Evolutionary conservation across 2,329 filamentous ascomycete species (phyloP).

Genomic region (Pezicula neosporulosa): DNA sequence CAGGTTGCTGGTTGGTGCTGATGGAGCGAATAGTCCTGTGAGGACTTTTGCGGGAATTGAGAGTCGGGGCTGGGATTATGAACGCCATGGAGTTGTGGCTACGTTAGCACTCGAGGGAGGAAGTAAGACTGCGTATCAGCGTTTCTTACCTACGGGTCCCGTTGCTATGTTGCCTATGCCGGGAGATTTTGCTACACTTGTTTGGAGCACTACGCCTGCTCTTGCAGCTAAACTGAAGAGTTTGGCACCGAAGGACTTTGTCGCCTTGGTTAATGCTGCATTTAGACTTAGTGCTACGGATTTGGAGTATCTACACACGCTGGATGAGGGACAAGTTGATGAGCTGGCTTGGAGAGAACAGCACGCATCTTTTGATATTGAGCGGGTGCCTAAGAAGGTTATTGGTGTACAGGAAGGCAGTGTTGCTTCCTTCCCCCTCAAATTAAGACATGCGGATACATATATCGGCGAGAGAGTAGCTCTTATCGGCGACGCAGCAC

Average conservation of each 20-base stretch:
- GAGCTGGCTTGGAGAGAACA: slow-evolving; percentile 81
- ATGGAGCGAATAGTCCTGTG: slow-evolving; percentile 93
- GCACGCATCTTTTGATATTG: slow-evolving; percentile 56
- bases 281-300: slow-evolving; percentile 81
- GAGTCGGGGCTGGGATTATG: slow-evolving; percentile 90
- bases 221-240: slow-evolving; percentile 78
- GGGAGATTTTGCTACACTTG: slow-evolving; percentile 76
- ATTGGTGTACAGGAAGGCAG: slow-evolving; percentile 72
- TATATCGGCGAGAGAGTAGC: slow-evolving; percentile 90
- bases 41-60: slow-evolving; percentile 83
- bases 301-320: slow-evolving; percentile 75
- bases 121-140: slow-evolving; percentile 83
- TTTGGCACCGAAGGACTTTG: slow-evolving; percentile 69
- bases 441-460: slow-evolving; percentile 87
- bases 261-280: slow-evolving; percentile 87
- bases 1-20: slow-evolving; percentile 84
- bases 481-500: slow-evolving; percentile 89
- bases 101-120: slow-evolving; percentile 70
- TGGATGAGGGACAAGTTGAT: slow-evolving; percentile 55
- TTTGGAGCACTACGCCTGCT: slow-evolving; percentile 89
- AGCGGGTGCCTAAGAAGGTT: slow-evolving; percentile 62
- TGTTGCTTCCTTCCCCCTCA: slow-evolving; percentile 86
- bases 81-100: slow-evolving; percentile 85
- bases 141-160: slow-evolving; percentile 89
- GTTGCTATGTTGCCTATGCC: slow-evolving; percentile 90